A percentile compares a stretch with the other conserved stretches of the same genome.
phyloP scores from a whole-genome alignment of 2,329 filamentous ascomycete genomes.

The Arthrobotrys pseudoclavata region DNA sequence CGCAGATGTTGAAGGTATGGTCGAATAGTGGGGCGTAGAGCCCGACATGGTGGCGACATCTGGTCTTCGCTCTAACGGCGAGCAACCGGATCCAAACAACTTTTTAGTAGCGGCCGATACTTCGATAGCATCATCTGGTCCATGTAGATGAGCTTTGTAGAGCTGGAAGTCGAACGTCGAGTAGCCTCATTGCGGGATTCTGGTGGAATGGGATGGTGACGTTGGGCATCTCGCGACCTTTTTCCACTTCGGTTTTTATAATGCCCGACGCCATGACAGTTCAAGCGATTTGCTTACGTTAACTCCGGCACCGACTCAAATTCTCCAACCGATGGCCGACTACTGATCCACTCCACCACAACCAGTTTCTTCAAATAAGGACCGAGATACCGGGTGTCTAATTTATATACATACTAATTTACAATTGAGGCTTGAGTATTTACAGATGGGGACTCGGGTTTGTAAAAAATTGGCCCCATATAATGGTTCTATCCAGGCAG shows the following conservation, averaged over 20 bases:
- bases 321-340: slow-evolving; percentile 2
- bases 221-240: slow-evolving; percentile 57
- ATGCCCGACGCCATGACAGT: slow-evolving; percentile 36
- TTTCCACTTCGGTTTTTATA: slow-evolving; percentile 48
- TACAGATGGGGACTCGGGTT: not conserved
- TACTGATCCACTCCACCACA: not conserved
- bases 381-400: slow-evolving; percentile 4
- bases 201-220: slow-evolving; percentile 18
- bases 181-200: slow-evolving; percentile 18
- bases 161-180: slow-evolving; percentile 6
- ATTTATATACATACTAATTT: slow-evolving; percentile 16
- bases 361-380: not conserved
- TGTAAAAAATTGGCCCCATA: too few species aligned
- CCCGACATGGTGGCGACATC: slow-evolving; percentile 50
- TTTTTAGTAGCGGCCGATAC: slow-evolving; percentile 8
- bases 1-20: slow-evolving; percentile 43
- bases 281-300: slow-evolving; percentile 1
- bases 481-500: too few species aligned
- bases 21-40: slow-evolving; percentile 39
- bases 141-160: slow-evolving; percentile 25
- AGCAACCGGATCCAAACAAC: slow-evolving; percentile 21
- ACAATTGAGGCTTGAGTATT: slow-evolving; percentile 7
- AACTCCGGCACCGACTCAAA: slow-evolving; percentile 41
- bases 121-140: slow-evolving; percentile 42
- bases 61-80: slow-evolving; percentile 18